Percentiles rank a stretch among this genome's conserved stretches.
phyloP scores from a whole-genome alignment of 176 grass and related monocot genomes.

The barley (Hordeum vulgare) region MorexV3_pseudomolecules_assembly NC_058524.1:9028964-9029463 shows the following conservation, averaged over 20 bases:
- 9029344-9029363: background rate
- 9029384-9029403: slow-evolving; percentile 26
- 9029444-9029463: background rate
- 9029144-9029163: slow-evolving; percentile 38
- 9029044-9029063: background rate
- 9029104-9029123: background rate
- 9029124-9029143: slow-evolving; percentile 34
- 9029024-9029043: slow-evolving; percentile 45
- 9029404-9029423: background rate
- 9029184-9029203: slow-evolving; percentile 36
- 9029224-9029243: slow-evolving; percentile 44
- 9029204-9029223: slow-evolving; percentile 50
- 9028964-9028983: background rate
- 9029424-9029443: background rate
- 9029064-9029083: background rate
- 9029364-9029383: slow-evolving; percentile 10
- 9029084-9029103: slow-evolving; percentile 26
- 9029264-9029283: slow-evolving; percentile 15
- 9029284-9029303: slow-evolving; percentile 13
- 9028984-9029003: background rate
- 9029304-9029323: background rate
- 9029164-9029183: slow-evolving; percentile 25
- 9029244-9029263: background rate
- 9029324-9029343: background rate
- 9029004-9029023: slow-evolving; percentile 31